Evolutionary conservation across 805 yeast species (phyloP), one percentile per base, ranked within the genome.

Genomic region (Candida insectorum): DNA sequence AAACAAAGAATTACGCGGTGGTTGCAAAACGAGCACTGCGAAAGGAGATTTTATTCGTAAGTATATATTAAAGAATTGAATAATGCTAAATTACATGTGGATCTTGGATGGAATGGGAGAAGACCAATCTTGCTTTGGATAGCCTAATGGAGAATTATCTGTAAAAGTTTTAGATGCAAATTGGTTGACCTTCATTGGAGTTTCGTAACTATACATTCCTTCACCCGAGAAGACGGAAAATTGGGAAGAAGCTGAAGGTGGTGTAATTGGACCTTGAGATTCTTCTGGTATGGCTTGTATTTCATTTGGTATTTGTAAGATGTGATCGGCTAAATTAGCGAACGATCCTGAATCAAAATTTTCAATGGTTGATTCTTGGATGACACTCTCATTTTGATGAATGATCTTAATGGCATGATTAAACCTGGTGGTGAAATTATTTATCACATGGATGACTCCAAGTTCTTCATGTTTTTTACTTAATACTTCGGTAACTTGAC

Each of bases 371-470:
- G 18, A 18, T 16, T 16, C 34, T 33, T 25, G 39, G 16, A 53
- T 45, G 16, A 29, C 16, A 8, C 45, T 43, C 30, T 46, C 51
- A 35, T 51, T 48, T 24, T 57, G 57, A 33, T 53, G 44, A 16
- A 58, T 44, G 27, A 45, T 21, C 33, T 45, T 45, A 10, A 44
- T 44, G 5, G 42, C 24, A 23, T 39, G 32, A 7, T 33, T 25
- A 23, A 29, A 37, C 14, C 47, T 30, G 16, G 34, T 29, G 21
- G 52, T 31, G 23, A 51, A 44, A 41, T 49, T 45, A 9, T 28
- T 54, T 15, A 65, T 48, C 13, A 73, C 77, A 12, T 68, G 69
- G n/a, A 73, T 62, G 9, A 75, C 81, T 1, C 81, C 81, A 31
- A 73, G 49, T 19, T 60, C 62, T 23, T 71, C 62, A 45, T 75